phyloP scores from a whole-genome alignment of 305 asterid species.

The Rubia peregrina region DNA sequence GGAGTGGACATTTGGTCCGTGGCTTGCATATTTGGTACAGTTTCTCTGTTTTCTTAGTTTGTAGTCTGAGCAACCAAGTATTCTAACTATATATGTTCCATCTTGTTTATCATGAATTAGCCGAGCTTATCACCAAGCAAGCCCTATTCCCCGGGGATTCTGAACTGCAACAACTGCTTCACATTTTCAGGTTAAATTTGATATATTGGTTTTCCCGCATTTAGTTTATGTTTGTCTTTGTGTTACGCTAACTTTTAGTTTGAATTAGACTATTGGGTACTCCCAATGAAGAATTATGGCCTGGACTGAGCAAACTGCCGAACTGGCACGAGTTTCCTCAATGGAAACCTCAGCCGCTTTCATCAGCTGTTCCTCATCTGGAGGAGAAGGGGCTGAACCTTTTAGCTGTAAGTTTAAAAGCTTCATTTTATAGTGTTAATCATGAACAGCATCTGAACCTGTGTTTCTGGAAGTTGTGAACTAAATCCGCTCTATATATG shows the following conservation, averaged over 20 bases:
- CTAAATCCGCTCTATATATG: conserved; percentile 3
- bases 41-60: neutral
- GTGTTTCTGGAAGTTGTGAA: neutral
- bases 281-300: conserved; percentile 83
- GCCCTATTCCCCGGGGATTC: conserved; percentile 93
- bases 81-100: neutral
- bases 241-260: neutral
- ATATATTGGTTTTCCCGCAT: neutral
- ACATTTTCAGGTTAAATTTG: conserved; percentile 69
- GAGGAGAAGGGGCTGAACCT: conserved; percentile 72
- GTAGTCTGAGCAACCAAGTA: neutral
- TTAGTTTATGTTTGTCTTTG: neutral
- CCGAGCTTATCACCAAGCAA: conserved; percentile 83
- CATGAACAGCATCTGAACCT: neutral
- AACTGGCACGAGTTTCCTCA: conserved; percentile 99
- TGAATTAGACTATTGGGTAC: conserved; percentile 69
- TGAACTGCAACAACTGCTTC: conserved; percentile 93
- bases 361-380: conserved; percentile 67
- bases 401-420: conserved; percentile 39
- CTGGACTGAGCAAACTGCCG: conserved; percentile 79
- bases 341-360: conserved; percentile 72
- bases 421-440: neutral
- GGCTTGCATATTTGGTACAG: conserved; percentile 87
- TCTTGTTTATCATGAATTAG: conserved; percentile 21
- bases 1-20: conserved; percentile 99